Evolutionary conservation across 352 stramenopile species (phyloP).

Genomic region (Phytophthora tubulina): DNA sequence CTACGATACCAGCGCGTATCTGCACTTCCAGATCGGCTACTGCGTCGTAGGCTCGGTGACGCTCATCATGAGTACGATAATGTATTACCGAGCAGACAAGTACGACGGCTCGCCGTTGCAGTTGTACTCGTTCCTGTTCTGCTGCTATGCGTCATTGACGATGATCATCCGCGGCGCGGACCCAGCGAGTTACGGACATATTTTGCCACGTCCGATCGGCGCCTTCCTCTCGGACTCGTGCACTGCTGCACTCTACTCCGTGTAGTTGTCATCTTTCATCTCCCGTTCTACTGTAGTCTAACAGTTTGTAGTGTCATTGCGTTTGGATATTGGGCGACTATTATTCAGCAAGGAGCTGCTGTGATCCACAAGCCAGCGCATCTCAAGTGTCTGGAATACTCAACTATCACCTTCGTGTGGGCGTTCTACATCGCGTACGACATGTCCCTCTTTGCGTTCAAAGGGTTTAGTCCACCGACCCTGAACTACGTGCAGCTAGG

Average conservation of each 20-base stretch:
- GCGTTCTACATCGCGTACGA: conserved; percentile 46
- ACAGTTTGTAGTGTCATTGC: conserved; percentile 51
- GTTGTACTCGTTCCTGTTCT: conserved; percentile 59
- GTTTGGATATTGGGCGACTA: conserved; percentile 64
- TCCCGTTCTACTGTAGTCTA: conserved; percentile 1
- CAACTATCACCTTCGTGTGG: conserved; percentile 46
- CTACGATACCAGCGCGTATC: conserved; percentile 44
- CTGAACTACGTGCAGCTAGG: conserved; percentile 45
- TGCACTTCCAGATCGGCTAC: conserved; percentile 51
- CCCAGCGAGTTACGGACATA: conserved; percentile 60
- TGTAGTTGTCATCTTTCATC: conserved; percentile 43
- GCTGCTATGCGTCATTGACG: conserved; percentile 58
- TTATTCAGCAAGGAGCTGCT: conserved; percentile 60
- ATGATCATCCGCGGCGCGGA: conserved; percentile 68
- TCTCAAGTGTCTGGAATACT: conserved; percentile 44
- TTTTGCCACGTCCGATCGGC: conserved; percentile 47
- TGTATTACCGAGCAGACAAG: conserved; percentile 54
- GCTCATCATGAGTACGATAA: conserved; percentile 47
- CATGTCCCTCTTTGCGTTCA: conserved; percentile 43
- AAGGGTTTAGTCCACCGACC: conserved; percentile 43
- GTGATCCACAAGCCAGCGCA: conserved; percentile 39
- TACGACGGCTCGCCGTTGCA: conserved; percentile 57
- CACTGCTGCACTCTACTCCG: conserved; percentile 65
- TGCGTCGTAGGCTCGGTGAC: conserved; percentile 50
- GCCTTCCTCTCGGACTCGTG: conserved; percentile 68